Evolutionary conservation across 805 yeast species (phyloP).

Genomic region (Candida namnaoensis): DNA sequence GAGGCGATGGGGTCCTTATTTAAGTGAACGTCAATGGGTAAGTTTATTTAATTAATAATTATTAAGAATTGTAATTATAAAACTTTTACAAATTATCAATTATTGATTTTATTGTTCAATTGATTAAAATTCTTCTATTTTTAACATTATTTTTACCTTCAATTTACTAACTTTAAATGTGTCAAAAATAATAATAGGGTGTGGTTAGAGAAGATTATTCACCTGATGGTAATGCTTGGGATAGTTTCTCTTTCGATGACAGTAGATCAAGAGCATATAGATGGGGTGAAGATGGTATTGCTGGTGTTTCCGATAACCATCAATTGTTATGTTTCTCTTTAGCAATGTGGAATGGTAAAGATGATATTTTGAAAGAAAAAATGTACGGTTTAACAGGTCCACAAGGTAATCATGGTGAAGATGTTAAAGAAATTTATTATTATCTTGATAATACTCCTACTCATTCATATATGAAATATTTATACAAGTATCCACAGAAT

Average conservation of each 20-base stretch:
- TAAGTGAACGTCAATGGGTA: conserved; percentile 80
- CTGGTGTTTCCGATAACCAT: conserved; percentile 81
- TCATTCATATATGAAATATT: conserved; percentile 84
- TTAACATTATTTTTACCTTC: too few relatives aligned
- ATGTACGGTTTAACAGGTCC: conserved; percentile 85
- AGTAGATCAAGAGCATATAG: conserved; percentile 74
- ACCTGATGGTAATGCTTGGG: conserved; percentile 84
- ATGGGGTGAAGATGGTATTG: conserved; percentile 96
- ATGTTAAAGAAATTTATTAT: conserved; percentile 79
- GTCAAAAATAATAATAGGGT: conserved; percentile 4
- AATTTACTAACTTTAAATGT: too few relatives aligned
- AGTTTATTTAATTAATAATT: conserved; percentile 1
- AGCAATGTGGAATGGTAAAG: conserved; percentile 90
- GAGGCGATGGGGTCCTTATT: conserved; percentile 88
- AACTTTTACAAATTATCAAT: too few relatives aligned
- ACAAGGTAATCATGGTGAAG: conserved; percentile 95
- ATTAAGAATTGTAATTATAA: too few relatives aligned
- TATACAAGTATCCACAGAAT: conserved; percentile 87
- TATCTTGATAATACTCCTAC: conserved; percentile 90
- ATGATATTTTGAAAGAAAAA: conserved; percentile 76
- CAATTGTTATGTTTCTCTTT: conserved; percentile 69
- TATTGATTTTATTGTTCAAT: too few relatives aligned
- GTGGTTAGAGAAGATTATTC: conserved; percentile 86
- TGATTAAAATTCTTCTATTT: too few relatives aligned
- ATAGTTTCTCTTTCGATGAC: conserved; percentile 77